Evolutionary conservation across 345 rosid species (phyloP), one percentile per base, ranked within the genome.

Genomic region (Hevea brasiliensis): DNA sequence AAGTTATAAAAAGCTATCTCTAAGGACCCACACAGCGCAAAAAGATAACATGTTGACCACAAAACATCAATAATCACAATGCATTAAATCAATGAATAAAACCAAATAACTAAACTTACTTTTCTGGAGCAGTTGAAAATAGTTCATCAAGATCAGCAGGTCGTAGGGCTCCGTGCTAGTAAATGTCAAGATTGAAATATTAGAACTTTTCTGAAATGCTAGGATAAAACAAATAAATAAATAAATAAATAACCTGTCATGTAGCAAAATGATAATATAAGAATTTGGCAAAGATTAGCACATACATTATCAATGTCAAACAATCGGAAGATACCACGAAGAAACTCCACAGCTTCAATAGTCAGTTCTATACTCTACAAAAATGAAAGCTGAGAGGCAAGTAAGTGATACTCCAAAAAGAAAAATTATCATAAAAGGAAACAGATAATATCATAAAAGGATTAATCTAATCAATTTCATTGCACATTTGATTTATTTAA

Each of bases 61-160:
- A 71, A 21, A 73, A 23, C 20, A 0, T 44, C 3, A 11, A 10
- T 20, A 27, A 10, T 44, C 29, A 47, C 15, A 23, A 50, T 0
- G 18, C 32, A 20, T 35, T 20, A 23, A 77, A n/a, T 17, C 45
- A 65, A 65, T 32, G 1, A 65, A n/a, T 41, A 61, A 69, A 69
- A 24, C 7, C 32, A 72, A 32, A 54, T 37, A 62, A 41, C 37
- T 32, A 20, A 54, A 67, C 72, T 77, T 72, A 92, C 95, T 88
- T 89, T 77, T 87, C 93, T 24, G 97, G 95, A 70, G 95, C 92
- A 80, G 95, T 87, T 65, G 85, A 84, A 80, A 92, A 92, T 80
- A 92, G 79, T 71, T 84, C 89, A 51, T 88, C 89, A 72, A 90
- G 82, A 75, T 88, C 93, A 40, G 86, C 69, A 61, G 93, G 85